Evolutionary conservation across 768 basidiomycete genomes (phyloP), one percentile per base, ranked within the genome.

Genomic region (Imleria badia): DNA sequence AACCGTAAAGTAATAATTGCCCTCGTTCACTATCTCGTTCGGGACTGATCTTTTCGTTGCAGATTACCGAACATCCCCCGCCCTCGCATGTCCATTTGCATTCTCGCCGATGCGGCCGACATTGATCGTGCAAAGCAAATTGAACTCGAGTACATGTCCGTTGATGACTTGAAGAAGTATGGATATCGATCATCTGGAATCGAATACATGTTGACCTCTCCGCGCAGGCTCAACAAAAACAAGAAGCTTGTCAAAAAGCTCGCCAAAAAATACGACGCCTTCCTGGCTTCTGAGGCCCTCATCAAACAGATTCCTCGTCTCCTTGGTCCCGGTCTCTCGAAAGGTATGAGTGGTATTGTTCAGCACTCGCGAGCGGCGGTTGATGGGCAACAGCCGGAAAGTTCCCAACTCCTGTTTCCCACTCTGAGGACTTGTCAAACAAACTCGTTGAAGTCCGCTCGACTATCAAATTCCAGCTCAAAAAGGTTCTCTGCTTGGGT

Each of bases 281-380:
- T 99, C 88, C 79, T 99, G 62, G 85, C 96, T 34, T 98, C 97
- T 54, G 97, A 99, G 75, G 78, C 92, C 57, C 83, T 99, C 64
- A 98, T 99, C 83, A 98, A 97, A 83, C 96, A 98, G 79, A 98
- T 99, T 58, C 97, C 97, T 63, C 96, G 97, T 95, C 86, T 98
- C 49, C 86, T 99, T 58, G 97, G 97, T 56, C 97, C 97, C 66
- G 97, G 97, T 91, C 89, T 99, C 56, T 98, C 96, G 70, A 99
- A 98, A 82, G 94, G 93, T 91, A 58, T 44, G 52, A 13, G 12
- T 9, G 20, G 22, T 36, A 11, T n/a, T n/a, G 20, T 34, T 12
- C 36, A 8, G 3, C 3, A 15, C 34, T 42, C 31, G 14, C 44
- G 33, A 22, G 6, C 10, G 14, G 31, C 7, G 12, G 17, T 23